phyloP scores from a whole-genome alignment of 441 rosid genomes.

The Pelargonium myrrhifolium region DNA sequence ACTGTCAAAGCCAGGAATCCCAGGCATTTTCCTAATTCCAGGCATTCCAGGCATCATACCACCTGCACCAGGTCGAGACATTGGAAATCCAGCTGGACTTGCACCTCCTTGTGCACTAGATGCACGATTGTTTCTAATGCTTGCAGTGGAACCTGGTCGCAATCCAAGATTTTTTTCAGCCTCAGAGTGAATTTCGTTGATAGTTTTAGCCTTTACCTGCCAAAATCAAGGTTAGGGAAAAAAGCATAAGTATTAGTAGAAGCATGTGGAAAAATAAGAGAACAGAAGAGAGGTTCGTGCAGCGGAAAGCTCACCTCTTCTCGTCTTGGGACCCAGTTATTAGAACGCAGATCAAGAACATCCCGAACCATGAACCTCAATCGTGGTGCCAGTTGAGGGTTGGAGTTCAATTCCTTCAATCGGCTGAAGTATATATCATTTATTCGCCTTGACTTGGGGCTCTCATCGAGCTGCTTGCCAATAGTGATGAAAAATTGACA shows the following conservation, averaged over 20 bases:
- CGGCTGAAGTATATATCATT: slow-evolving; percentile 56
- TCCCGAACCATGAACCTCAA: slow-evolving; percentile 70
- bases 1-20: slow-evolving; percentile 70
- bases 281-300: neutral
- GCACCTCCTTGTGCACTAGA: slow-evolving; percentile 37
- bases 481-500: slow-evolving; percentile 75
- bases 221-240: slow-evolving; percentile 12
- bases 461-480: slow-evolving; percentile 83
- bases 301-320: slow-evolving; percentile 55
- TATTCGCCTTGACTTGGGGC: slow-evolving; percentile 50
- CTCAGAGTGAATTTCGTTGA: slow-evolving; percentile 80
- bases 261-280: neutral
- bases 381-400: slow-evolving; percentile 60
- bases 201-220: slow-evolving; percentile 85
- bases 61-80: slow-evolving; percentile 56
- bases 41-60: slow-evolving; percentile 90
- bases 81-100: slow-evolving; percentile 53
- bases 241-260: neutral
- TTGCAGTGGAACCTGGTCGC: slow-evolving; percentile 84
- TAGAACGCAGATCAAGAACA: slow-evolving; percentile 65
- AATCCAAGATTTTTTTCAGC: slow-evolving; percentile 84
- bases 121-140: slow-evolving; percentile 57
- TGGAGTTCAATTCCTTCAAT: slow-evolving; percentile 54
- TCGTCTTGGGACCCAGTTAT: slow-evolving; percentile 84
- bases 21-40: slow-evolving; percentile 83